These are phyloP conservation scores for Magnolia changhungtana DNA, from an alignment of 164 flowering plant species.

Conservation along the genomic window DNA sequence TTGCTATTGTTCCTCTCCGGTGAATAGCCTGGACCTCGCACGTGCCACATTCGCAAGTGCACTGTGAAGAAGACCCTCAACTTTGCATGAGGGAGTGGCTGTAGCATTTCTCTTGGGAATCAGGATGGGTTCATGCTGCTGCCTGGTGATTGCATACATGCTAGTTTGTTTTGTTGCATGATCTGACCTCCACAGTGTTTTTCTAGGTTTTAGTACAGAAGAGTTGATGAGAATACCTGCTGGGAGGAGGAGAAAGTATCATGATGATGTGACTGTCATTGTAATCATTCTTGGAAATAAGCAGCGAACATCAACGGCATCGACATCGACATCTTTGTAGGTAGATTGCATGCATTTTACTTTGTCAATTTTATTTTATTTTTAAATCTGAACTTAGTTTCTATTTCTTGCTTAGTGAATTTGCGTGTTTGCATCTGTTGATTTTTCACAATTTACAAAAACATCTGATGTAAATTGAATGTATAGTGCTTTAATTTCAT, in stretches of 20 bases:
- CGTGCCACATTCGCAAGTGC: too few species aligned
- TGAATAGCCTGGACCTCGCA: too few species aligned
- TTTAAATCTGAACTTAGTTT: background rate
- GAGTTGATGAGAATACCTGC: constrained; percentile 30
- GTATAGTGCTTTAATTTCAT: constrained; percentile 4
- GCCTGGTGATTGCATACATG: background rate
- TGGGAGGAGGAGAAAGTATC: constrained; percentile 34
- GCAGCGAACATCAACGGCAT: constrained; percentile 29
- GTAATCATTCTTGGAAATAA: constrained; percentile 31
- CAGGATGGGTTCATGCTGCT: too few species aligned
- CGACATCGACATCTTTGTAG: constrained; percentile 26
- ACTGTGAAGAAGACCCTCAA: too few species aligned
- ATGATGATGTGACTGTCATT: constrained; percentile 30
- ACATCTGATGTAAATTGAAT: constrained; percentile 6
- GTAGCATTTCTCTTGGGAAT: too few species aligned
- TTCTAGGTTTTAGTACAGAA: constrained; percentile 25
- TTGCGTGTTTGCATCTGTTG: background rate
- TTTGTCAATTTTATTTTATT: background rate
- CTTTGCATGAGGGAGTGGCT: too few species aligned
- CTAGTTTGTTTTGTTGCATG: background rate
- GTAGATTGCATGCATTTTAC: background rate
- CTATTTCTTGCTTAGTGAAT: background rate
- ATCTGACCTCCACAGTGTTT: background rate
- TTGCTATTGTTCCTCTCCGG: too few species aligned
- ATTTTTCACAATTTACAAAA: background rate